These are phyloP conservation scores for Chloranthus sessilifolius DNA, from an alignment of 164 flowering plant species.

Conservation along the genomic window DNA sequence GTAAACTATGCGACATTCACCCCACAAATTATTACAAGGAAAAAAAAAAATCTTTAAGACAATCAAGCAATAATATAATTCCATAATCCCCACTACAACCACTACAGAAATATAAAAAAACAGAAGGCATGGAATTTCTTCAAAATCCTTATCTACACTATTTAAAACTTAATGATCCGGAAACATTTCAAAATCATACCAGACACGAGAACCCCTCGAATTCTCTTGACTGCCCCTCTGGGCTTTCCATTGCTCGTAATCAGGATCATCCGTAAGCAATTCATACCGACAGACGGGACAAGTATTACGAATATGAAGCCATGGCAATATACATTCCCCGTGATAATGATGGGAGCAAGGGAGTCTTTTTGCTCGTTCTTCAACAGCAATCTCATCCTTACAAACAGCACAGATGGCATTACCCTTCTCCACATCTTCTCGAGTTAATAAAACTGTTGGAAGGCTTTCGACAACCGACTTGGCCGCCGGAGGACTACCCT, in stretches of 20 bases:
- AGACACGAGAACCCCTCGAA: conserved; percentile 10
- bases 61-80: too few relatives aligned
- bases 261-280: conserved; percentile 75
- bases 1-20: too few relatives aligned
- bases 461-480: conserved; percentile 43
- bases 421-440: conserved; percentile 27
- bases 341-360: conserved; percentile 78
- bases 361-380: conserved; percentile 43
- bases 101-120: too few relatives aligned
- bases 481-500: conserved; percentile 57
- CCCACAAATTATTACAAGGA: too few relatives aligned
- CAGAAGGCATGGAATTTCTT: neutral
- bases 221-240: conserved; percentile 10
- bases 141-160: conserved; percentile 16
- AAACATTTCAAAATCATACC: conserved; percentile 15
- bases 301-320: conserved; percentile 69
- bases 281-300: conserved; percentile 85
- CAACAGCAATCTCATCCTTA: conserved; percentile 42
- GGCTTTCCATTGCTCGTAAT: conserved; percentile 40
- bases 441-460: conserved; percentile 27
- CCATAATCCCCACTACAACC: too few relatives aligned
- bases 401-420: conserved; percentile 57
- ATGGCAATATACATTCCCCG: conserved; percentile 73
- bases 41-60: too few relatives aligned
- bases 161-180: too few relatives aligned